Evolutionary conservation across 148 eudicot genomes (phyloP), one percentile per base, ranked within the genome.

Genomic region (Chenopodium album): DNA sequence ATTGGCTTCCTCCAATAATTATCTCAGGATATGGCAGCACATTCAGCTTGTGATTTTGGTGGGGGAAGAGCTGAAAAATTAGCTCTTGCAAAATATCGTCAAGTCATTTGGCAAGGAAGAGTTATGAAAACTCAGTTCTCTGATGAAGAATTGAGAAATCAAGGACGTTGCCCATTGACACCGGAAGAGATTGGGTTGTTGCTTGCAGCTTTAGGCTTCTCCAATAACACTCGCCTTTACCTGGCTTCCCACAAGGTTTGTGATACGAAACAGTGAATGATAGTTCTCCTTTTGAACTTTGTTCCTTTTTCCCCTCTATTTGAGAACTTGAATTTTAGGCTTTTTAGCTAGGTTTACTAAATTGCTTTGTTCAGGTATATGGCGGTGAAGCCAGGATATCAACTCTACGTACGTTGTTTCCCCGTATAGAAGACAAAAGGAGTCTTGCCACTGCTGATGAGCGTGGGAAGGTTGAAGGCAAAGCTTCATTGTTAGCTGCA

Each of bases 21-120:
- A 32, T 78, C 64, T 65, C 93, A 96, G 98, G 99, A 96, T 89
- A 96, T 96, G 99, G 99, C 99, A 85, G 97, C 99, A 52, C 99
- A 96, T 88, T 96, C 99, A 69, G 98, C 98, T 73, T 96, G 99
- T 85, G 97, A 94, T 71, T 96, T 92, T 83, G 99, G 98, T 76
- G 99, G 99, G 59, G 99, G 99, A 12, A 92, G 94, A 89, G 97
- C 98, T 48, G 99, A 96, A 85, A 89, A 86, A 32, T 81, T 94
- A 85, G 99, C 99, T 81, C 95, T 96, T 80, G 99, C 99, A 65
- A 96, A 92, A 84, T 96, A 94, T 68, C 92, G 99, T 26, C 93
- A 92, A 81, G 89, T 94, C 71, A 85, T 96, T 75, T 96, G 99
- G 99, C 99, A 96, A 80, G 99, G 99, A 75, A 90, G 99, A 76